Evolutionary conservation across 495 filamentous ascomycete genomes (phyloP).

Genomic region (Penicillium diatomitis): DNA sequence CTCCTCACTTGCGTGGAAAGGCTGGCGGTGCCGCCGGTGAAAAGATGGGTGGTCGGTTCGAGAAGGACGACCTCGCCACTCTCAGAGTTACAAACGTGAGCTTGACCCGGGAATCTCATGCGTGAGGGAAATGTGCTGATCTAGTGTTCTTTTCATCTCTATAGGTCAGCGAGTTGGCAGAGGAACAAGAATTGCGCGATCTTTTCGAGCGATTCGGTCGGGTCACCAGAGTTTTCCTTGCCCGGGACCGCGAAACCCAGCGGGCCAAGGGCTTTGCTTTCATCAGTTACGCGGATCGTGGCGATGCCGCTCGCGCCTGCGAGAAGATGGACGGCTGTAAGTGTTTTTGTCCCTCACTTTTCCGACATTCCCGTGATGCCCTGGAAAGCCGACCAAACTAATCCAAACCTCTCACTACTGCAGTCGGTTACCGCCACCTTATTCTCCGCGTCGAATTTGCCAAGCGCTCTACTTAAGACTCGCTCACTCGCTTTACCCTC

Average conservation of each 20-base stretch:
- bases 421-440: slow-evolving; percentile 79
- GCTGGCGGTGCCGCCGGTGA: slow-evolving; percentile 62
- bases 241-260: slow-evolving; percentile 91
- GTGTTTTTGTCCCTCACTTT: slow-evolving; percentile 19
- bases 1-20: slow-evolving; percentile 72
- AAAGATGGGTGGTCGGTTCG: slow-evolving; percentile 87
- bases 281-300: slow-evolving; percentile 85
- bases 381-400: slow-evolving; percentile 6
- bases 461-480: slow-evolving; percentile 58
- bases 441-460: slow-evolving; percentile 89
- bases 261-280: slow-evolving; percentile 97
- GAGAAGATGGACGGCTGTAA: slow-evolving; percentile 95
- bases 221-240: slow-evolving; percentile 93
- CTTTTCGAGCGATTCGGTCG: slow-evolving; percentile 97
- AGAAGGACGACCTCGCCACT: slow-evolving; percentile 93
- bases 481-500: slow-evolving; percentile 16
- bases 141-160: slow-evolving; percentile 6
- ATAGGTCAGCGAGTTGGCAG: slow-evolving; percentile 91
- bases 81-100: slow-evolving; percentile 90
- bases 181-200: slow-evolving; percentile 87
- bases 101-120: slow-evolving; percentile 23
- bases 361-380: neutral
- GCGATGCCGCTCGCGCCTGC: slow-evolving; percentile 83
- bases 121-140: neutral
- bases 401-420: slow-evolving; percentile 9